phyloP scores from a whole-genome alignment of 352 stramenopile genomes.

The Globisporangium iwayamae region DNA sequence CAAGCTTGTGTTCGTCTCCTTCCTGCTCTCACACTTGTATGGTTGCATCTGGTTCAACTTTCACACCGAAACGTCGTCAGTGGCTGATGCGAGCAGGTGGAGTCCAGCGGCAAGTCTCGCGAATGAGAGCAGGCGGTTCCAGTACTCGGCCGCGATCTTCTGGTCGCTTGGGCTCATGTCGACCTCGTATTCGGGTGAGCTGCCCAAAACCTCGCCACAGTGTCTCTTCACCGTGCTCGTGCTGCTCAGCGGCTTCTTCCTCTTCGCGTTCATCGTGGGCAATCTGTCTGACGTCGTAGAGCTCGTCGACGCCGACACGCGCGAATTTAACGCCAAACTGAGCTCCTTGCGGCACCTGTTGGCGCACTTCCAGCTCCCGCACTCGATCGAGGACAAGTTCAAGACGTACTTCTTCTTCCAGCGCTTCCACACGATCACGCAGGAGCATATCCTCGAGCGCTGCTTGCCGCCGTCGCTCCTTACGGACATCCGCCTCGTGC shows the following conservation, averaged over 20 bases:
- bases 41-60: slow-evolving; percentile 70
- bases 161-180: slow-evolving; percentile 63
- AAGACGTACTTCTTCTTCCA: slow-evolving; percentile 74
- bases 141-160: slow-evolving; percentile 46
- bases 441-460: slow-evolving; percentile 45
- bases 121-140: slow-evolving; percentile 4
- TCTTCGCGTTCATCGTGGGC: slow-evolving; percentile 57
- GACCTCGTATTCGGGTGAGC: slow-evolving; percentile 35
- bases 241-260: slow-evolving; percentile 34
- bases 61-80: slow-evolving; percentile 17
- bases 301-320: slow-evolving; percentile 42
- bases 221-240: slow-evolving; percentile 45
- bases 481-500: slow-evolving; percentile 50
- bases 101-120: slow-evolving; percentile 9
- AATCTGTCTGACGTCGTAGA: slow-evolving; percentile 60
- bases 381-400: slow-evolving; percentile 42
- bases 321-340: slow-evolving; percentile 57
- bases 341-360: slow-evolving; percentile 51
- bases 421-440: slow-evolving; percentile 54
- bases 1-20: slow-evolving; percentile 46
- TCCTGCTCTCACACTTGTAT: slow-evolving; percentile 41
- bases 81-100: slow-evolving; percentile 3
- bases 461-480: slow-evolving; percentile 51
- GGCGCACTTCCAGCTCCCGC: slow-evolving; percentile 44
- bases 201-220: slow-evolving; percentile 37